Evolutionary conservation across 2,329 filamentous ascomycete species (phyloP), one percentile per base, ranked within the genome.

Genomic region (Pyrenochaeta sp.): DNA sequence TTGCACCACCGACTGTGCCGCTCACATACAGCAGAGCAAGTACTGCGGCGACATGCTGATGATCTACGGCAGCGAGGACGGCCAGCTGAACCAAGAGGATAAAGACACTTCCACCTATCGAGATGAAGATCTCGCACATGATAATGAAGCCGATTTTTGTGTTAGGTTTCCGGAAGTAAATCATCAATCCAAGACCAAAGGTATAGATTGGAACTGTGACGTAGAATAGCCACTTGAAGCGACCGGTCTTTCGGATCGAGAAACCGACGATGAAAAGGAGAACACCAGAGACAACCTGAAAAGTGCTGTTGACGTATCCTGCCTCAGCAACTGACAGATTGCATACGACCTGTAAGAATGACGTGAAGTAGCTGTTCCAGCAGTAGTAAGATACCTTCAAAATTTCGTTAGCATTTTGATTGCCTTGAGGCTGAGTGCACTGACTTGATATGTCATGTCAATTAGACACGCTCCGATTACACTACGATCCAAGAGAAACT

Each of bases 401-500:
- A 24, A 7, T 7, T 24, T 24, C 11, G 11, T 7, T 11, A 24
- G 11, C 11, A 11, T 7, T 24, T 7, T 24, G 7, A 7, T 24
- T 24, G 22, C 7, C 11, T 24, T 24, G 7, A 24, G 11, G n/a
- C n/a, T 24, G 11, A 24, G 7, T 7, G 22, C 22, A 11, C 24
- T 27, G 5, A 27, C 24, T 11, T 81, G 82, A 58, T 83, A 74
- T 53, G 80, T 68, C 38, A 75, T 51, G 9, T 76, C 81, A 23
- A 87, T 81, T 3, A 78, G 80, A 30, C 86, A 67, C 5, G 83
- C 76, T 3, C 74, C 81, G 78, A 82, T 85, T 21, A 85, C 76
- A 14, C 74, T 76, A 19, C 83, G 81, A 59, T 86, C 81, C 63
- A 78, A 81, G 59, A 86, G 74, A 7, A 83, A 72, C 32, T 68